Evolutionary conservation across 2,329 filamentous ascomycete species (phyloP).

Genomic region (Venturia effusa): DNA sequence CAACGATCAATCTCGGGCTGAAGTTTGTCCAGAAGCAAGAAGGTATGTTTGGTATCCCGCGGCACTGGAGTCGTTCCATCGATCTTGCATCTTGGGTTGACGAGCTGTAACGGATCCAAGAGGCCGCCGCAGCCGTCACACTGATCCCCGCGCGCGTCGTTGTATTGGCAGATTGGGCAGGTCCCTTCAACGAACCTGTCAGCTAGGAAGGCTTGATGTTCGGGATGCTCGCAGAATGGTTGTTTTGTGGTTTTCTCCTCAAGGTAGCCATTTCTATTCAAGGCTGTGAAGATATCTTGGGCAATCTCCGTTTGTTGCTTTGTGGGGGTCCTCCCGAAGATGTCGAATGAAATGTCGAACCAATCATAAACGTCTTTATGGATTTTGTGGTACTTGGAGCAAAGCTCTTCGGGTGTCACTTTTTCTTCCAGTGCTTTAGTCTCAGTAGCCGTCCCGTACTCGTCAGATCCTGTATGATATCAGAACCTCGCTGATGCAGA

Average conservation of each 20-base stretch:
- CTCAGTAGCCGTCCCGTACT: conserved; percentile 93
- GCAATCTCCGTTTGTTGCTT: conserved; percentile 83
- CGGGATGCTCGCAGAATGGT: conserved; percentile 62
- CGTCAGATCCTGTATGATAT: conserved; percentile 44
- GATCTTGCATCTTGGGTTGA: conserved; percentile 84
- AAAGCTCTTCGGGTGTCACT: conserved; percentile 70
- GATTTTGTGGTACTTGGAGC: conserved; percentile 83
- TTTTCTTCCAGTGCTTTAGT: conserved; percentile 89
- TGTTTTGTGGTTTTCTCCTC: conserved; percentile 81
- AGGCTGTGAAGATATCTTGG: conserved; percentile 77
- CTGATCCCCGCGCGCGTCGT: conserved; percentile 42
- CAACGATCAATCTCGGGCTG: conserved; percentile 68
- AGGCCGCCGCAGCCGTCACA: conserved; percentile 41
- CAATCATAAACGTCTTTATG: conserved; percentile 90
- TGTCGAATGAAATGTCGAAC: conserved; percentile 92
- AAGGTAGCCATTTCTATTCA: conserved; percentile 81
- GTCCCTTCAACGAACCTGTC: conserved; percentile 76
- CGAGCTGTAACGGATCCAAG: conserved; percentile 46
- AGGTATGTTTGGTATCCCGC: conserved; percentile 80
- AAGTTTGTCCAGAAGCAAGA: conserved; percentile 75
- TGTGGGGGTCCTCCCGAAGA: conserved; percentile 89
- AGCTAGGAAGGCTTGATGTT: conserved; percentile 55
- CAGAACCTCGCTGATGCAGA: background rate
- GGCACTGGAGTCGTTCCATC: conserved; percentile 72
- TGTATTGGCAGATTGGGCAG: conserved; percentile 56